Evolutionary conservation across 2,329 filamentous ascomycete genomes (phyloP).

Genomic region (Myriosclerotinia curreyana): DNA sequence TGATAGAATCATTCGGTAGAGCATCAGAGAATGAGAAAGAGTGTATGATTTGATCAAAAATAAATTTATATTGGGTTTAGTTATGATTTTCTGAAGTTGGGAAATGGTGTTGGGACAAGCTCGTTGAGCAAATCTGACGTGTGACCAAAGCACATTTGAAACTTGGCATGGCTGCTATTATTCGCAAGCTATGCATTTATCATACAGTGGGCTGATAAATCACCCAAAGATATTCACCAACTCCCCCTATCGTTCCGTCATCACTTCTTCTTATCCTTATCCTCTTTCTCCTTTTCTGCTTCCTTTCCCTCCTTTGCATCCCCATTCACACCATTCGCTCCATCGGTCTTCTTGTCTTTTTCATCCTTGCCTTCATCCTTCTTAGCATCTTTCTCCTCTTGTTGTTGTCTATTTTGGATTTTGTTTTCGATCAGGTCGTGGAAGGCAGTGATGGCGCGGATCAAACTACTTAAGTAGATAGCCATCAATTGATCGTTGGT

Average conservation of each 20-base stretch:
- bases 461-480: constrained; percentile 95
- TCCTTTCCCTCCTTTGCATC: constrained; percentile 50
- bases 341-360: constrained; percentile 64
- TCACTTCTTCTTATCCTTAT: constrained; percentile 50
- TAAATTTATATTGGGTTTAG: too few relatives aligned
- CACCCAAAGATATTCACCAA: constrained; percentile 30
- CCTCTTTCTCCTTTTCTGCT: constrained; percentile 53
- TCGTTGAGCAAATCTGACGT: not conserved
- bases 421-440: constrained; percentile 99
- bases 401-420: constrained; percentile 96
- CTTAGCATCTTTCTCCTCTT: constrained; percentile 89
- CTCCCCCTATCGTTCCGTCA: constrained; percentile 28
- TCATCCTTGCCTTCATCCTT: constrained; percentile 58
- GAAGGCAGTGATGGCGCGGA: constrained; percentile 97
- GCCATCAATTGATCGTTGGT: constrained; percentile 99
- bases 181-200: constrained; percentile 38
- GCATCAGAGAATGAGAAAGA: too few relatives aligned
- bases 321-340: constrained; percentile 52
- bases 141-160: not conserved
- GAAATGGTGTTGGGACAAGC: too few relatives aligned
- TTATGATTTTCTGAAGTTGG: too few relatives aligned
- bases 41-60: too few relatives aligned
- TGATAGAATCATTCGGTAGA: too few relatives aligned
- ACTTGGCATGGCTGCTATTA: constrained; percentile 26
- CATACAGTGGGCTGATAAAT: constrained; percentile 37